A percentile compares a stretch with the other conserved stretches of the same genome.
Conservation (phyloP, 306 rosid genomes). For the Cajanus cajan region DNA sequence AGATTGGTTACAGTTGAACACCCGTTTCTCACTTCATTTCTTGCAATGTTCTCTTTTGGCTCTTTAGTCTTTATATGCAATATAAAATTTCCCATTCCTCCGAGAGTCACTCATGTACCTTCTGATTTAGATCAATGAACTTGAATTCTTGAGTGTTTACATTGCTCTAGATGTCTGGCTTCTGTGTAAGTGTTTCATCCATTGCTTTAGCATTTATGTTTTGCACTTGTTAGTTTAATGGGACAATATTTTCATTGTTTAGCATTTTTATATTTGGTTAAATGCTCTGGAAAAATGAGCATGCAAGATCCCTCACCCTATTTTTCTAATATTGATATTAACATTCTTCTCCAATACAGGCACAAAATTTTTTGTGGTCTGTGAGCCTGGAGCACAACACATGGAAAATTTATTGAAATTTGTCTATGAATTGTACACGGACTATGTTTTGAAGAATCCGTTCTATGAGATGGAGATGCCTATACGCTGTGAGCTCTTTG, state of each 20-base stretch:
- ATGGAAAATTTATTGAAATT: slow-evolving; percentile 79
- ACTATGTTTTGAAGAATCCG: slow-evolving; percentile 91
- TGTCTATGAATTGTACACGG: slow-evolving; percentile 77
- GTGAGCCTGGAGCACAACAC: slow-evolving; percentile 77
- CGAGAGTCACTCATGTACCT: background rate
- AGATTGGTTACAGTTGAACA: background rate
- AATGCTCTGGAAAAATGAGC: background rate
- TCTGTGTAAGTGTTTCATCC: background rate
- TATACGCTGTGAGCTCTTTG: slow-evolving; percentile 89
- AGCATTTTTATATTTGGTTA: background rate
- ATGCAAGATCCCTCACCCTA: background rate
- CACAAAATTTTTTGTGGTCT: slow-evolving; percentile 83
- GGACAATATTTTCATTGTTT: background rate
- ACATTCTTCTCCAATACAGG: slow-evolving; percentile 48
- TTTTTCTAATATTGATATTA: background rate
- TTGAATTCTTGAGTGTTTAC: background rate
- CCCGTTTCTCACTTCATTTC: background rate
- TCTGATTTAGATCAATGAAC: slow-evolving; percentile 15
- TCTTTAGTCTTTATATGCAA: background rate
- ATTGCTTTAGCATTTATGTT: background rate
- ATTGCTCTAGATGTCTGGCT: background rate
- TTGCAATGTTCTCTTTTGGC: background rate
- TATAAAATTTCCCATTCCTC: background rate
- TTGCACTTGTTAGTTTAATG: background rate
- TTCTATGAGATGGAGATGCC: slow-evolving; percentile 99